phyloP scores from a whole-genome alignment of 345 rosid genomes.

The Lepidium didymum region DNA sequence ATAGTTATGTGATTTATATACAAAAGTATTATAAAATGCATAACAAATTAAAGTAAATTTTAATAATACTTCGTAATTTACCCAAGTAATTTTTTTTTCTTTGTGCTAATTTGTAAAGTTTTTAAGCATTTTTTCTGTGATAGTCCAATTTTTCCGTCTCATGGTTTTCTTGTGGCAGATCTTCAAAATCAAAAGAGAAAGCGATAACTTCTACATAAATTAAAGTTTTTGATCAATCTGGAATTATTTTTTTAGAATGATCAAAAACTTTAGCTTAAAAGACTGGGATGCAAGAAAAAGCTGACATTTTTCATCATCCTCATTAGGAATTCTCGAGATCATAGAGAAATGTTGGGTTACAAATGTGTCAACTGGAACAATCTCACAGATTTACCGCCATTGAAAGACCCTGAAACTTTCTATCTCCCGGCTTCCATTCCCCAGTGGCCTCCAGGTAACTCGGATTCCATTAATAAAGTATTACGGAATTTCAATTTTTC shows the following conservation, averaged over 20 bases:
- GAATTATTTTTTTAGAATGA: no score
- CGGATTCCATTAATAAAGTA: background rate
- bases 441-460: conserved; percentile 66
- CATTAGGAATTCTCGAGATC: background rate
- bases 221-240: no score
- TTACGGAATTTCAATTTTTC: conserved; percentile 4
- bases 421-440: conserved; percentile 67
- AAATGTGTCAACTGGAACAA: conserved; percentile 44
- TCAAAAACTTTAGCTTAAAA: no score
- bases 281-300: background rate
- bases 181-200: background rate
- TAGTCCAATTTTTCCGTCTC: background rate
- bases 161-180: background rate
- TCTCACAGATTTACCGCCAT: conserved; percentile 18
- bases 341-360: conserved; percentile 44
- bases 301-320: background rate
- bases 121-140: background rate
- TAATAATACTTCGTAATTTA: no score
- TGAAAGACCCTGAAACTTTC: conserved; percentile 34
- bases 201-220: conserved; percentile 6
- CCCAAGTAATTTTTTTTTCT: no score
- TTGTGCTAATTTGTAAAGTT: no score
- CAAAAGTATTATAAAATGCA: no score
- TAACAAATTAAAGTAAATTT: no score
- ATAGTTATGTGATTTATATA: no score